These are phyloP conservation scores for Curvularia eragrostidis DNA, from an alignment of 2,329 filamentous ascomycete genomes.

Conservation along the genomic window DNA sequence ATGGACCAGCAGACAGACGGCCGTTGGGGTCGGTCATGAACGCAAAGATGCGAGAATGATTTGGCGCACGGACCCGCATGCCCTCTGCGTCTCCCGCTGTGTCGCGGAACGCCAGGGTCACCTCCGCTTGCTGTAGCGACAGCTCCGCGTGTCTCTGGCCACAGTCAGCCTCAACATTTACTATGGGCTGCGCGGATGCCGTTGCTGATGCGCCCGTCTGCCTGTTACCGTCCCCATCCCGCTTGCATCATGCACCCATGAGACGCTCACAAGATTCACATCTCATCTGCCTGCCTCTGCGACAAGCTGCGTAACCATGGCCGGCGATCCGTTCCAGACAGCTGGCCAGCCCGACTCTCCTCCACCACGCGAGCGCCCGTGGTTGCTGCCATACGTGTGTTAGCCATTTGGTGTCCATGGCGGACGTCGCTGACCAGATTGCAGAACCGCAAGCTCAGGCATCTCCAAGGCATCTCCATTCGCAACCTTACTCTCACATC, in stretches of 20 bases:
- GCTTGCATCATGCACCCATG: conserved; percentile 12
- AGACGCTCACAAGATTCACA: conserved; percentile 2
- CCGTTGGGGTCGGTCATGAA: neutral
- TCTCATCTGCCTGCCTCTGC: neutral
- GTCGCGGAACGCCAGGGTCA: conserved; percentile 16
- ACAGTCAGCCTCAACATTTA: conserved; percentile 8
- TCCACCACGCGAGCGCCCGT: conserved; percentile 45
- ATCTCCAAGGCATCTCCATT: conserved; percentile 84
- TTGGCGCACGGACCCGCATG: conserved; percentile 15
- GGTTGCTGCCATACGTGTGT: conserved; percentile 48
- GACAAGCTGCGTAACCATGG: conserved; percentile 34
- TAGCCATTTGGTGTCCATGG: neutral
- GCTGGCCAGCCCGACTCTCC: conserved; percentile 20
- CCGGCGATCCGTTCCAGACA: conserved; percentile 21
- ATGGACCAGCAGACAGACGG: conserved; percentile 1
- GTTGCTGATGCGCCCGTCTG: conserved; percentile 9
- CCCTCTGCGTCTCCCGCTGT: neutral
- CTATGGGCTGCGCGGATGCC: conserved; percentile 21
- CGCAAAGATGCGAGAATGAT: conserved; percentile 21
- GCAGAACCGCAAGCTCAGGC: conserved; percentile 85
- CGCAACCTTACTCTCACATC: conserved; percentile 79
- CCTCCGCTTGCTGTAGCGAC: conserved; percentile 22
- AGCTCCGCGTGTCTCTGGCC: conserved; percentile 18
- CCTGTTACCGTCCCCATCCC: neutral
- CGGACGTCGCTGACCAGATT: neutral